Percentiles rank a stretch among this genome's conserved stretches.
phyloP scores from a whole-genome alignment of 495 filamentous ascomycete genomes.

The Aspergillus heteromorphus region DNA sequence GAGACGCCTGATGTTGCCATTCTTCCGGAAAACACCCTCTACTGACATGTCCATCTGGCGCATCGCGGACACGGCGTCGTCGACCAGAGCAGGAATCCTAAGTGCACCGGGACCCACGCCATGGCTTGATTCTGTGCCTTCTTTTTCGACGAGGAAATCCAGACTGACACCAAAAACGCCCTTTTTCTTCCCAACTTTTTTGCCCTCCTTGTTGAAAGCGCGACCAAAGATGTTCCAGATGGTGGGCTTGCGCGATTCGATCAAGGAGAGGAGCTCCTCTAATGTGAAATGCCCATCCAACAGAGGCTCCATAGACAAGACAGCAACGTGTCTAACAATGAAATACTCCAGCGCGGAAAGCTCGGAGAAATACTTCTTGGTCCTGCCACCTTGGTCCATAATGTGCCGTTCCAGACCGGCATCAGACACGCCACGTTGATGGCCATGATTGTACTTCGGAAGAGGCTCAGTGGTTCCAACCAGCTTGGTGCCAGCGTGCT shows the following conservation, averaged over 20 bases:
- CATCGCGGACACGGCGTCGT: conserved; percentile 90
- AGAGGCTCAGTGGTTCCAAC: conserved; percentile 58
- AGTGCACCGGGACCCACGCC: conserved; percentile 89
- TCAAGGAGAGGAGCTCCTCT: conserved; percentile 90
- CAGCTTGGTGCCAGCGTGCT: conserved; percentile 68
- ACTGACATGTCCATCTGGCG: conserved; percentile 98
- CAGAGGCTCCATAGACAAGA: conserved; percentile 91
- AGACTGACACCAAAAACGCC: conserved; percentile 82
- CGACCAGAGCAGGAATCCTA: conserved; percentile 80
- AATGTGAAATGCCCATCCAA: conserved; percentile 85
- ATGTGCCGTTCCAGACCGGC: conserved; percentile 47
- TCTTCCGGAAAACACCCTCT: conserved; percentile 98
- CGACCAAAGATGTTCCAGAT: conserved; percentile 98
- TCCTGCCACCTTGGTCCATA: conserved; percentile 31
- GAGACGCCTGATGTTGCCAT: conserved; percentile 90
- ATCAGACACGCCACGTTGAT: conserved; percentile 72
- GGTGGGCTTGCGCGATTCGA: conserved; percentile 86
- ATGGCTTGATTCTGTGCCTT: conserved; percentile 92
- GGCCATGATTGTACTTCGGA: conserved; percentile 64
- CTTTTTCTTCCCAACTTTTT: conserved; percentile 81
- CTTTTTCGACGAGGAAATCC: conserved; percentile 82
- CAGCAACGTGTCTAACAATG: conserved; percentile 91
- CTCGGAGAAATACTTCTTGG: conserved; percentile 90
- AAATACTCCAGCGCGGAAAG: conserved; percentile 95
- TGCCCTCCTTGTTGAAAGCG: conserved; percentile 79